These are phyloP conservation scores for Avena eriantha DNA, from an alignment of 176 grass and related monocot species.

Conservation along the genomic window DNA sequence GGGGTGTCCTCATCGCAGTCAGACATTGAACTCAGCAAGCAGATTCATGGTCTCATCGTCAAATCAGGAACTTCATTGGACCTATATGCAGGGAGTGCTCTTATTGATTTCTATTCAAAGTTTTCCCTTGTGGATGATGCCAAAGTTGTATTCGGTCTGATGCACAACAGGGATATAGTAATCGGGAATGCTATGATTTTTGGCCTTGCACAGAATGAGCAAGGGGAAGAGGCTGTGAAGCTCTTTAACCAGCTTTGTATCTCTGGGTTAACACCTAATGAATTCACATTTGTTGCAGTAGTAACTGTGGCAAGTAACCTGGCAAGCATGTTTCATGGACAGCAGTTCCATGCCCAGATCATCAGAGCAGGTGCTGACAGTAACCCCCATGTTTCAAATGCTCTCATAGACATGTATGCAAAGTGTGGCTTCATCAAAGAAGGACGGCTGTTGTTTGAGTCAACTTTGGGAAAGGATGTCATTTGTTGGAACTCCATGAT, in stretches of 20 bases:
- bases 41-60: slow-evolving; percentile 71
- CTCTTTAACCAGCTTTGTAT: slow-evolving; percentile 64
- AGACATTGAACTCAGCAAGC: slow-evolving; percentile 65
- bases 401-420: slow-evolving; percentile 85
- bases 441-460: slow-evolving; percentile 71
- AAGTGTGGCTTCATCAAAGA: slow-evolving; percentile 83
- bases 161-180: slow-evolving; percentile 66
- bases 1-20: slow-evolving; percentile 58
- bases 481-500: slow-evolving; percentile 95
- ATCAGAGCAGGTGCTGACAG: slow-evolving; percentile 63
- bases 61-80: slow-evolving; percentile 65
- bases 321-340: slow-evolving; percentile 71
- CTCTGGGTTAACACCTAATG: slow-evolving; percentile 56
- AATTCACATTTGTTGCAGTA: slow-evolving; percentile 79
- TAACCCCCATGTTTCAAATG: slow-evolving; percentile 76
- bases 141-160: slow-evolving; percentile 61
- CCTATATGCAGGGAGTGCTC: slow-evolving; percentile 63
- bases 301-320: slow-evolving; percentile 75
- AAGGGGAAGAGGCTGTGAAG: slow-evolving; percentile 70
- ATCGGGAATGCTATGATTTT: slow-evolving; percentile 88
- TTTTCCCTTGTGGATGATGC: slow-evolving; percentile 68
- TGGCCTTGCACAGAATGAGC: slow-evolving; percentile 65
- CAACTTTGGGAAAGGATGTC: slow-evolving; percentile 56
- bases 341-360: slow-evolving; percentile 69
- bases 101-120: slow-evolving; percentile 85